These are phyloP conservation scores for Debaryomyces psychrophilus DNA, from an alignment of 1,139 yeast species.

Conservation along the genomic window DNA sequence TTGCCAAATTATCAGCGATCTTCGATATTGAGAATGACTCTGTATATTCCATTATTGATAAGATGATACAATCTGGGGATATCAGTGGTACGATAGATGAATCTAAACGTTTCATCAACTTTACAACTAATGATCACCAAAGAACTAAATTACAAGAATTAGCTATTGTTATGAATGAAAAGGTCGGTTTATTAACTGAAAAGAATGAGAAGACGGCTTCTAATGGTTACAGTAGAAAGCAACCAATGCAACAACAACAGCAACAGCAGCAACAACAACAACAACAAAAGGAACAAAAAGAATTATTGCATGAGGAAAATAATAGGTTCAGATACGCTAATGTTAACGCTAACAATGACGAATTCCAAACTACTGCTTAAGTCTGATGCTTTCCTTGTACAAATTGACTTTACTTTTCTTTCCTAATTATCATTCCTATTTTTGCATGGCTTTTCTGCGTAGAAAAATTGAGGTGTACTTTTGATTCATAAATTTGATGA, in stretches of 20 bases:
- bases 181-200: slow-evolving; percentile 78
- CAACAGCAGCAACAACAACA: slow-evolving; percentile 37
- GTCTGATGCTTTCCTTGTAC: slow-evolving; percentile 1
- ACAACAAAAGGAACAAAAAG: slow-evolving; percentile 38
- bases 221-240: slow-evolving; percentile 63
- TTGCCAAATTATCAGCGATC: slow-evolving; percentile 61
- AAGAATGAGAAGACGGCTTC: slow-evolving; percentile 84
- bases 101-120: slow-evolving; percentile 58
- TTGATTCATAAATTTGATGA: slow-evolving; percentile 9
- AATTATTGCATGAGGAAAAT: slow-evolving; percentile 38
- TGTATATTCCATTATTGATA: slow-evolving; percentile 66
- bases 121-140: slow-evolving; percentile 75
- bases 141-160: slow-evolving; percentile 85
- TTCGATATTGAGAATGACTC: slow-evolving; percentile 64
- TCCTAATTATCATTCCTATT: slow-evolving; percentile 13
- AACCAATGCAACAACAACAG: slow-evolving; percentile 38
- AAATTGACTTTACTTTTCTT: slow-evolving; percentile 6
- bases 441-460: slow-evolving; percentile 15
- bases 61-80: slow-evolving; percentile 78
- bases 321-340: slow-evolving; percentile 51
- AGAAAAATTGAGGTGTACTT: slow-evolving; percentile 6
- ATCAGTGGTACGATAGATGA: slow-evolving; percentile 64
- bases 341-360: slow-evolving; percentile 51
- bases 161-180: slow-evolving; percentile 85
- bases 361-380: slow-evolving; percentile 42